Evolutionary conservation across 345 rosid species (phyloP), one percentile per base, ranked within the genome.

Genomic region (Conringia planisiliqua): DNA sequence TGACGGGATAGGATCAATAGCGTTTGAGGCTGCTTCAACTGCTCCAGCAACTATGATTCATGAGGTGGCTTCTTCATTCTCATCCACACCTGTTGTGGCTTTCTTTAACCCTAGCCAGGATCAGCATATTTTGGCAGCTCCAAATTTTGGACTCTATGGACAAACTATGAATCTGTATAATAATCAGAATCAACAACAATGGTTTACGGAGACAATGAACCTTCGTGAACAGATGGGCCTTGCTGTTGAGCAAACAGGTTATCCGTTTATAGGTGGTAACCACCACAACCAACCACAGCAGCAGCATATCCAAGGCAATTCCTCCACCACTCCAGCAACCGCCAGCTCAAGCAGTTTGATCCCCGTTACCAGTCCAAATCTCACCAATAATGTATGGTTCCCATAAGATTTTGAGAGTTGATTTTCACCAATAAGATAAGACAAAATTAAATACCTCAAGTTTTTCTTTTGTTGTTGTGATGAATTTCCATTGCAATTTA

Each of bases 201-300:
- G 80, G 78, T 62, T 70, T 22, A 24, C 27, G 71, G 78, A 71
- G 17, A 18, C 62, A 61, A 64, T 57, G 81, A 75, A 70, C 11
- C n/a, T 13, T 35, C 61, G 51, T 0, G 51, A 66, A 8, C 52
- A 74, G 2, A 6, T 72, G 55, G 80, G 77, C n/a, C n/a, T n/a
- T n/a, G 24, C 24, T 1, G 24, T 51, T 0, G 52, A 66, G 12
- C 52, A 74, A 4, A 6, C 70, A 50, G 81, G 77, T 8, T 64
- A 63, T 5, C 11, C 57, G 0, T 47, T 65, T 29, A 32, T 65
- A 30, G 70, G 18, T 17, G 18, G 18, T 17, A 65, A 33, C 43
- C 24, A 72, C 8, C 59, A 54, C 36, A 32, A 54, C 33, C 18
- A 26, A 3, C 32, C 4, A 0, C 63, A 17, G 1, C 27, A 10